A percentile compares a stretch with the other conserved stretches of the same genome.
These are phyloP conservation scores for Orychophragmus violaceus DNA, from an alignment of 345 rosid genomes.

Conservation along the genomic window DNA sequence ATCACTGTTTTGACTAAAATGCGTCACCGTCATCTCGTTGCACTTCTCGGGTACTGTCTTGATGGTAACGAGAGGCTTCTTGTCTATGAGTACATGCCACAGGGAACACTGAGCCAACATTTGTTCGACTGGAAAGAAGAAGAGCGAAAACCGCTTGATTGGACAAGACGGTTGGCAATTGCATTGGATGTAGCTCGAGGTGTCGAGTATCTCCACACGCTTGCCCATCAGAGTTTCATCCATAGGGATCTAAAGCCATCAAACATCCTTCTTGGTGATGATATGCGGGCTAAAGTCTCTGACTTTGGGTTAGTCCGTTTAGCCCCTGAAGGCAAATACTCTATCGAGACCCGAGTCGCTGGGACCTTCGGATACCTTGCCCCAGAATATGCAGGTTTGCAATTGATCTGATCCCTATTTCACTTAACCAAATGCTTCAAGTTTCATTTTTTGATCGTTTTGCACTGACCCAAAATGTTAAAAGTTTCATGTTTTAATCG, in stretches of 20 bases:
- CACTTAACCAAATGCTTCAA: not conserved
- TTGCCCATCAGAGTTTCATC: constrained; percentile 58
- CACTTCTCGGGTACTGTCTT: constrained; percentile 78
- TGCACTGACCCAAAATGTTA: not conserved
- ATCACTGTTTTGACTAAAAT: constrained; percentile 77
- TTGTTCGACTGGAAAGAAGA: constrained; percentile 48
- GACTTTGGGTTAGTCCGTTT: constrained; percentile 59
- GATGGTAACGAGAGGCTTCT: constrained; percentile 87
- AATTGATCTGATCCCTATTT: not conserved
- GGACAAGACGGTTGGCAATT: constrained; percentile 51
- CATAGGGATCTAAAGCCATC: constrained; percentile 61
- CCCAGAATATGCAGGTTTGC: constrained; percentile 52
- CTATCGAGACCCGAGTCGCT: constrained; percentile 47
- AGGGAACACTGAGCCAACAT: constrained; percentile 49
- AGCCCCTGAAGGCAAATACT: constrained; percentile 48
- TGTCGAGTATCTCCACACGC: constrained; percentile 53
- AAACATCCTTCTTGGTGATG: constrained; percentile 57
- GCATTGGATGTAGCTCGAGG: constrained; percentile 57
- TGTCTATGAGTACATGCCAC: constrained; percentile 59
- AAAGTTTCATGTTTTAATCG: not conserved
- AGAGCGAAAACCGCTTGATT: constrained; percentile 43
- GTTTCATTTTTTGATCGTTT: not conserved
- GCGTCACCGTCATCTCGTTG: constrained; percentile 78
- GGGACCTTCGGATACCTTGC: constrained; percentile 65
- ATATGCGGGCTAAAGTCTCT: constrained; percentile 55